Percentiles rank a stretch among this genome's conserved stretches.
phyloP scores from a whole-genome alignment of 345 rosid genomes.

The Sisymbrium irio region DNA sequence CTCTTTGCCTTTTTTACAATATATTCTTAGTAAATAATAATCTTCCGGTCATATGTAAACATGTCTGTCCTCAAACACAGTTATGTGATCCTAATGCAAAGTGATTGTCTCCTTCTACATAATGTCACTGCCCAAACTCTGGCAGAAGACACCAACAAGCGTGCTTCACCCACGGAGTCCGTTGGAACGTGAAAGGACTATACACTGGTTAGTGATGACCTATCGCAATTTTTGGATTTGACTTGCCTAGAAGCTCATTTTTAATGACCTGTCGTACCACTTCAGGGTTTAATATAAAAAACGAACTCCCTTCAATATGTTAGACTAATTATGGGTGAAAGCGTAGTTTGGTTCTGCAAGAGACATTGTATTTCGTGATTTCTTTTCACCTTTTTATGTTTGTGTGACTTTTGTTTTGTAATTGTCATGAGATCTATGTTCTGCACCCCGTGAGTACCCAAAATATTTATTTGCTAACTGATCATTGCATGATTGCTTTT shows the following conservation, averaged over 20 bases:
- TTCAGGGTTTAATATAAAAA: conserved; percentile 57
- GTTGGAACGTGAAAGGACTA: conserved; percentile 70
- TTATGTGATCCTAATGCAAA: conserved; percentile 5
- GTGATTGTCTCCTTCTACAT: neutral
- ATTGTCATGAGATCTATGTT: no score
- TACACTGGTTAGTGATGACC: conserved; percentile 61
- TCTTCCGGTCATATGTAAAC: neutral
- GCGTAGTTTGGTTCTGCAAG: neutral
- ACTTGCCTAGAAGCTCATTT: conserved; percentile 6
- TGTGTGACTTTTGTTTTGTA: no score
- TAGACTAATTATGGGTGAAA: neutral
- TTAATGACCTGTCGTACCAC: no score
- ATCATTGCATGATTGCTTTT: no score
- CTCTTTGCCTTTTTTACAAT: neutral
- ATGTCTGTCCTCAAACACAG: neutral
- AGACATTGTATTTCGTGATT: no score
- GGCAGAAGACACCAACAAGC: conserved; percentile 86
- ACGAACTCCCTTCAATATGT: neutral
- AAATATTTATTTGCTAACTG: no score
- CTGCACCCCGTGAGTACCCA: no score
- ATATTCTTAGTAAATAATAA: neutral
- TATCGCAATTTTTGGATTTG: neutral
- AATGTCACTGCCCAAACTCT: conserved; percentile 47
- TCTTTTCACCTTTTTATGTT: no score
- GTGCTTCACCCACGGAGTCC: conserved; percentile 99